Conservation (phyloP, 208 protist species). For the Leishmania lainsoni region DNA sequence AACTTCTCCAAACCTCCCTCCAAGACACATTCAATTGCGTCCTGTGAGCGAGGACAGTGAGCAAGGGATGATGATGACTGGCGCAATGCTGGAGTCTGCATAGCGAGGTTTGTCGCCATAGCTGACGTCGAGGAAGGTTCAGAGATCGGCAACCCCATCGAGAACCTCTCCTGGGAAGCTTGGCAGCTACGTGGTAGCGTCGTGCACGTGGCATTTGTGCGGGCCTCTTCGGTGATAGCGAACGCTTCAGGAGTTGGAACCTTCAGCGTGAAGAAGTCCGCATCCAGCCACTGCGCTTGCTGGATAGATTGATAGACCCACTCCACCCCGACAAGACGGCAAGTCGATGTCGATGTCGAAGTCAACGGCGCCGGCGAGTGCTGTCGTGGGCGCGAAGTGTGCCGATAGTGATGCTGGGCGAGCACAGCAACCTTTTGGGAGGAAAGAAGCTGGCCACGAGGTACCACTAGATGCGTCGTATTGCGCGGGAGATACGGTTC, state of each 20-base stretch:
- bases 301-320: constrained; percentile 58
- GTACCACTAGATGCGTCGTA: constrained; percentile 66
- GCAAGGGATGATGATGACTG: neutral
- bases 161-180: neutral
- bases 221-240: neutral
- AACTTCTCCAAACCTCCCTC: neutral
- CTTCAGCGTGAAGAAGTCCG: constrained; percentile 36
- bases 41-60: neutral
- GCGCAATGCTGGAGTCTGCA: neutral
- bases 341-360: constrained; percentile 15
- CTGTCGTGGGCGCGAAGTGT: constrained; percentile 7
- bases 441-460: constrained; percentile 15
- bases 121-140: neutral
- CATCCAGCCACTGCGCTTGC: constrained; percentile 56
- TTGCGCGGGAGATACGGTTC: constrained; percentile 12
- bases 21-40: neutral
- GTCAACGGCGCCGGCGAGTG: neutral
- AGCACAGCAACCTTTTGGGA: constrained; percentile 47
- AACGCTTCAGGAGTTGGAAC: constrained; percentile 38
- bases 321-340: constrained; percentile 52
- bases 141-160: too few species aligned
- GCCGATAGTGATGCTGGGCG: constrained; percentile 12
- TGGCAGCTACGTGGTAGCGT: neutral
- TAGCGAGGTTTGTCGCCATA: neutral
- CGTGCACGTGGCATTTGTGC: neutral